Evolutionary conservation across 192 early-diverging fungal species (phyloP).

Genomic region (Tieghemiomyces parasiticus): DNA sequence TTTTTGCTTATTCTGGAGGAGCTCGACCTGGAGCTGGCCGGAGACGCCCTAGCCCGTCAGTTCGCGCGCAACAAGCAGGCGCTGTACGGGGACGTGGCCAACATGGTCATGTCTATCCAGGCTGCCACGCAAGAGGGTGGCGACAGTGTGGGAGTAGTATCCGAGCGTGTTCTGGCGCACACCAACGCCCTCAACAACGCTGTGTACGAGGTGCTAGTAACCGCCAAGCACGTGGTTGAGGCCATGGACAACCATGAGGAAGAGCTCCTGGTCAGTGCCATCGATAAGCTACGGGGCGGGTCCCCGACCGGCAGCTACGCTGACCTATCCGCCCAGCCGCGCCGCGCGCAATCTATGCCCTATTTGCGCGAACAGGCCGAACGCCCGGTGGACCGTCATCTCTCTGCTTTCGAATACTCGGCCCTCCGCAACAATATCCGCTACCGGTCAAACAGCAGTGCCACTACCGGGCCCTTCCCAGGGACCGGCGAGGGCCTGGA

Average conservation of each 20-base stretch:
- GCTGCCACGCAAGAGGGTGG: conserved; percentile 20
- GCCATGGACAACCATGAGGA: conserved; percentile 32
- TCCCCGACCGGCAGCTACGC: conserved; percentile 7
- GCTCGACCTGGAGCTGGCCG: conserved; percentile 22
- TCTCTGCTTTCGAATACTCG: conserved; percentile 8
- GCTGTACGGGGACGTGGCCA: conserved; percentile 47
- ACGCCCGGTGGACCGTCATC: background rate
- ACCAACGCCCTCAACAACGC: conserved; percentile 38
- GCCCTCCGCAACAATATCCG: background rate
- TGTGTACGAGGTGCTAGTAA: conserved; percentile 31
- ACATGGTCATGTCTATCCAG: conserved; percentile 39
- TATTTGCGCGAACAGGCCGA: conserved; percentile 5
- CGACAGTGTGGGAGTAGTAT: conserved; percentile 16
- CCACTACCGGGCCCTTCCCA: background rate
- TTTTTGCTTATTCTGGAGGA: conserved; percentile 37
- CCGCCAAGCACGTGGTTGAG: conserved; percentile 33
- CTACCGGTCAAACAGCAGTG: background rate
- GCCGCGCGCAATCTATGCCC: conserved; percentile 2
- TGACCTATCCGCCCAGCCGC: conserved; percentile 13
- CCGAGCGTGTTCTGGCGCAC: conserved; percentile 30
- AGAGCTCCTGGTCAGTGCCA: conserved; percentile 15
- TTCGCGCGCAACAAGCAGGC: conserved; percentile 44
- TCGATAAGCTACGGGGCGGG: conserved; percentile 12
- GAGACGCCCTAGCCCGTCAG: conserved; percentile 21
- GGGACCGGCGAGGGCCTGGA: background rate